Evolutionary conservation across 768 basidiomycete genomes (phyloP).

Genomic region (Hericium erinaceus): DNA sequence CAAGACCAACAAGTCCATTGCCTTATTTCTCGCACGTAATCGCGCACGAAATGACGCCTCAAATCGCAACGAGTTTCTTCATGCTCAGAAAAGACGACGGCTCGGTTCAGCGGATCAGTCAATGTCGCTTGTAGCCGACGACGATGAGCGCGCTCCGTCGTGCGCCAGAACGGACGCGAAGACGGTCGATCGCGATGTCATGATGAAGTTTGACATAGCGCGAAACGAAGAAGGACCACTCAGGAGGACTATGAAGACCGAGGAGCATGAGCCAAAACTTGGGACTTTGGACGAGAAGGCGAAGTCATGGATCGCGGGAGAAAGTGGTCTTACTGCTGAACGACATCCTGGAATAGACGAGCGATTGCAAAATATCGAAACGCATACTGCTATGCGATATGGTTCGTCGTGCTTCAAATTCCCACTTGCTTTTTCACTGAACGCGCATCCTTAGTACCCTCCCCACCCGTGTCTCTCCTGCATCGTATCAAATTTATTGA

Average conservation of each 20-base stretch:
- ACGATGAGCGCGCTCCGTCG: constrained; percentile 29
- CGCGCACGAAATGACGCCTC: constrained; percentile 67
- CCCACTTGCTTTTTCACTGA: background rate
- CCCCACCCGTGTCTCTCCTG: constrained; percentile 54
- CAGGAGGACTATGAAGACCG: constrained; percentile 42
- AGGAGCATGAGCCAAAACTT: background rate
- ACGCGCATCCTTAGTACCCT: constrained; percentile 43
- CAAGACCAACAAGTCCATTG: constrained; percentile 60
- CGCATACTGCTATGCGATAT: constrained; percentile 65
- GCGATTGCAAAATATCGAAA: constrained; percentile 57
- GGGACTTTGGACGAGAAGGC: background rate
- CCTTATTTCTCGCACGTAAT: constrained; percentile 60
- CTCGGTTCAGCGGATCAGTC: constrained; percentile 8
- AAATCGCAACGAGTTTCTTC: constrained; percentile 67
- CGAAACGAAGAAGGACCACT: constrained; percentile 76
- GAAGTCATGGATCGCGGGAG: too few species aligned
- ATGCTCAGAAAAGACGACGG: constrained; percentile 44
- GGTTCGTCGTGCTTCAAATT: constrained; percentile 31
- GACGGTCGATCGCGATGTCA: constrained; percentile 58
- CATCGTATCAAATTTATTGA: constrained; percentile 63
- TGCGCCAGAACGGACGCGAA: constrained; percentile 74
- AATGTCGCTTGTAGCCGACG: background rate
- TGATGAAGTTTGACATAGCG: constrained; percentile 85
- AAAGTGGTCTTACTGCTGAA: constrained; percentile 25
- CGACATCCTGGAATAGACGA: constrained; percentile 54